These are phyloP conservation scores for Tulasnella sp. DNA, from an alignment of 768 basidiomycete genomes.

Conservation along the genomic window DNA sequence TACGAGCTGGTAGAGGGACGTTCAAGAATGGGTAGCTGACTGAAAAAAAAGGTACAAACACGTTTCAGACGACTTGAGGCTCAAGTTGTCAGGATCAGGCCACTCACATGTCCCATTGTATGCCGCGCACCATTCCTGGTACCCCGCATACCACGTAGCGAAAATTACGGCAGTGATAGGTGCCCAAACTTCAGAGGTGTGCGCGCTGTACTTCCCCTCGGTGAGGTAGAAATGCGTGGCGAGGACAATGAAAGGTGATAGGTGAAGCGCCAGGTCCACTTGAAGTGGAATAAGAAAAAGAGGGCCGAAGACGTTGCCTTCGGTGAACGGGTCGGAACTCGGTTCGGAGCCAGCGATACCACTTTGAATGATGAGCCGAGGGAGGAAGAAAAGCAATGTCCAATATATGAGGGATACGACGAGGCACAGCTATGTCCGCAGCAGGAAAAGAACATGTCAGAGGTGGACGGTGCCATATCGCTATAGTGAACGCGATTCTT, in stretches of 20 bases:
- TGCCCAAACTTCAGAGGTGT: slow-evolving; percentile 28
- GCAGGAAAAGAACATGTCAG: slow-evolving; percentile 27
- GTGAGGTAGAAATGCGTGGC: slow-evolving; percentile 57
- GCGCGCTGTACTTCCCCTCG: slow-evolving; percentile 42
- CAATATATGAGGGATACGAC: slow-evolving; percentile 56
- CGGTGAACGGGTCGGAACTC: slow-evolving; percentile 25
- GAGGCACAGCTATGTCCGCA: slow-evolving; percentile 29
- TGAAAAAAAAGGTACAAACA: slow-evolving; percentile 22
- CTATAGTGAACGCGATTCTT: slow-evolving; percentile 19
- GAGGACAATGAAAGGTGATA: slow-evolving; percentile 45
- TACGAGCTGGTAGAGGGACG: slow-evolving; percentile 40
- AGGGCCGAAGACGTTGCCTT: slow-evolving; percentile 25
- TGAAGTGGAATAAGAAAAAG: slow-evolving; percentile 40
- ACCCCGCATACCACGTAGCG: slow-evolving; percentile 42
- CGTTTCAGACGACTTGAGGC: neutral
- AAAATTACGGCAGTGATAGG: slow-evolving; percentile 26
- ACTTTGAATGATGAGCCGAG: slow-evolving; percentile 49
- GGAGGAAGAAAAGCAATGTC: slow-evolving; percentile 45
- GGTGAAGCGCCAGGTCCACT: slow-evolving; percentile 56
- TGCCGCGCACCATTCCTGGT: slow-evolving; percentile 55
- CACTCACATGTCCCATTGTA: slow-evolving; percentile 52
- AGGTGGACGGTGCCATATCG: no score
- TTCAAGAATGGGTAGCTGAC: slow-evolving; percentile 83
- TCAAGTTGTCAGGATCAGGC: no score
- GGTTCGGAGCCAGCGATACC: no score